Conservation (phyloP, 2,329 filamentous ascomycete genomes). For the Phaeomoniella chlamydospora region DNA sequence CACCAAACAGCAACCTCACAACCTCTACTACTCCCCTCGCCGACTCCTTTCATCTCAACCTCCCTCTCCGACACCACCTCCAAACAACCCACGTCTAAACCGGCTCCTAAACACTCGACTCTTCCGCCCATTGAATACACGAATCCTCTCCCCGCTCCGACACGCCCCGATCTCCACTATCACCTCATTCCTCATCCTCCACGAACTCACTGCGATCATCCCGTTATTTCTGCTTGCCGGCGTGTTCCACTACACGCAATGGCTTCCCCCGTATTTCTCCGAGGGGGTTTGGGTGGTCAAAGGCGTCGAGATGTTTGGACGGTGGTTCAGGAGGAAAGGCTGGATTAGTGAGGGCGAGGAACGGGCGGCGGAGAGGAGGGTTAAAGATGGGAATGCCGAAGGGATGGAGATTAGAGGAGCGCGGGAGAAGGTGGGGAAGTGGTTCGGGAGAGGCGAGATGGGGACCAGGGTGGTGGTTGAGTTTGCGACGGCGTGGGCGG, state of each 20-base stretch:
- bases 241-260: constrained; percentile 65
- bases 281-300: constrained; percentile 41
- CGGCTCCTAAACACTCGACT: not conserved
- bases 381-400: constrained; percentile 3
- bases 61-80: not conserved
- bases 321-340: constrained; percentile 62
- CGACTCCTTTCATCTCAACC: too few relatives aligned
- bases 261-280: constrained; percentile 47
- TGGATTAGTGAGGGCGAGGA: constrained; percentile 53
- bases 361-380: constrained; percentile 20
- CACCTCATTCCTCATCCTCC: constrained; percentile 72
- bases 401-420: not conserved
- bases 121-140: not conserved
- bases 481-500: constrained; percentile 77
- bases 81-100: not conserved
- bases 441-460: constrained; percentile 17
- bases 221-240: constrained; percentile 63
- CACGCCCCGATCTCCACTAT: constrained; percentile 70
- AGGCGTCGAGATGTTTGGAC: constrained; percentile 60
- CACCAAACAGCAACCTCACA: too few relatives aligned
- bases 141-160: constrained; percentile 40
- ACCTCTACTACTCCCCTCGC: too few relatives aligned
- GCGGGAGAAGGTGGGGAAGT: constrained; percentile 4
- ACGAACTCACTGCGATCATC: constrained; percentile 78
- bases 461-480: constrained; percentile 44